Evolutionary conservation across 768 basidiomycete species (phyloP).

Genomic region (Amanita jacksonii): DNA sequence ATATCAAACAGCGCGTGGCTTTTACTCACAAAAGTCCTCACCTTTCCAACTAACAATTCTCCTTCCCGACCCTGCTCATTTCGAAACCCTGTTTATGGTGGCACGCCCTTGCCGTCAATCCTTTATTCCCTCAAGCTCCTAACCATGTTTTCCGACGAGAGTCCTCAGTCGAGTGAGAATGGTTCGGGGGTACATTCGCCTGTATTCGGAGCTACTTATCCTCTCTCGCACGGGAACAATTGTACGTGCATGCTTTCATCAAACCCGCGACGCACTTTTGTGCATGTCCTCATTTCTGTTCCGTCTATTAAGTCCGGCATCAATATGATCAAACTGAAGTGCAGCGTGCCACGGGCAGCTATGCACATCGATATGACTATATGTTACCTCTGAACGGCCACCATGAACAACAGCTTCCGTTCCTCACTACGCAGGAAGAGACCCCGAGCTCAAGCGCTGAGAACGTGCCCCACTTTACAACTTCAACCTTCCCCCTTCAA

Average conservation of each 20-base stretch:
- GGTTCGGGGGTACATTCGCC: slow-evolving; percentile 71
- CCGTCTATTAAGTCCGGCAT: slow-evolving; percentile 64
- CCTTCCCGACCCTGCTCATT: slow-evolving; percentile 13
- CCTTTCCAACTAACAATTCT: slow-evolving; percentile 13
- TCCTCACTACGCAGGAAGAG: slow-evolving; percentile 34
- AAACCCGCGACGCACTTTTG: slow-evolving; percentile 31
- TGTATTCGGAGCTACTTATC: slow-evolving; percentile 42
- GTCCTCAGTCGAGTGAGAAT: slow-evolving; percentile 65
- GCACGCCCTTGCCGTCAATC: slow-evolving; percentile 40
- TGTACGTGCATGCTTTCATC: slow-evolving; percentile 43
- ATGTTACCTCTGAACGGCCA: slow-evolving; percentile 27
- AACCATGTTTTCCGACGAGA: slow-evolving; percentile 48
- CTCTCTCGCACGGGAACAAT: slow-evolving; percentile 40
- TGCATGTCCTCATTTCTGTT: slow-evolving; percentile 31
- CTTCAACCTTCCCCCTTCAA: slow-evolving; percentile 32
- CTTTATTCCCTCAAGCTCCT: slow-evolving; percentile 45
- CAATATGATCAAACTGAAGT: slow-evolving; percentile 36
- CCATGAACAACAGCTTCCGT: slow-evolving; percentile 33
- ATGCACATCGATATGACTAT: slow-evolving; percentile 45
- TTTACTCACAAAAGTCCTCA: slow-evolving; percentile 14
- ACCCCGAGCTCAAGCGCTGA: slow-evolving; percentile 31
- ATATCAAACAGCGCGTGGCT: slow-evolving; percentile 37
- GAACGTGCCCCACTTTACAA: slow-evolving; percentile 32
- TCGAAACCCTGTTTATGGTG: slow-evolving; percentile 39
- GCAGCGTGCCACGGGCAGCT: slow-evolving; percentile 37